A percentile compares a stretch with the other conserved stretches of the same genome.
These are phyloP conservation scores for Harrya chromipes DNA, from an alignment of 768 basidiomycete species.

Conservation along the genomic window DNA sequence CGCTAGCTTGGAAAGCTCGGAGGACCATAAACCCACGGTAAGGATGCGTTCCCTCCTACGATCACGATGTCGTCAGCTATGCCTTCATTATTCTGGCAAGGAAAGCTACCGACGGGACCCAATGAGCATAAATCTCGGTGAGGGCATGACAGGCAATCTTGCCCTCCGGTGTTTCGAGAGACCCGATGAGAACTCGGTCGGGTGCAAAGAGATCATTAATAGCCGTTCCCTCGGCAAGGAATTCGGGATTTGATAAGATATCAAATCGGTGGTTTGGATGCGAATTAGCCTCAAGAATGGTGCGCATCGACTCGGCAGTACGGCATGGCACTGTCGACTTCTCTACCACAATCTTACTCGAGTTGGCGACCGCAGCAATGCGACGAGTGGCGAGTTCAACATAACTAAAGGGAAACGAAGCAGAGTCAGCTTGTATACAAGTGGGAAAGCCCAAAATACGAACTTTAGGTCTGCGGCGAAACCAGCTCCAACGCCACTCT, in stretches of 20 bases:
- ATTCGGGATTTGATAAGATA: constrained; percentile 99
- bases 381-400: constrained; percentile 96
- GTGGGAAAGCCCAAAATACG: constrained; percentile 29
- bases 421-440: constrained; percentile 5
- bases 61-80: constrained; percentile 1
- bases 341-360: constrained; percentile 97
- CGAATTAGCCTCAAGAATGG: constrained; percentile 98
- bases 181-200: constrained; percentile 97
- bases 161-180: constrained; percentile 86
- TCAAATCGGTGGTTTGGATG: constrained; percentile 89
- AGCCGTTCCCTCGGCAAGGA: constrained; percentile 97
- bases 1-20: constrained; percentile 96
- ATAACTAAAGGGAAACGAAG: constrained; percentile 54
- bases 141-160: constrained; percentile 75
- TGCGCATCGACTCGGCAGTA: constrained; percentile 99
- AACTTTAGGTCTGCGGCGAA: constrained; percentile 99
- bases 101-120: constrained; percentile 76
- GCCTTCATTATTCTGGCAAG: background rate
- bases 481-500: constrained; percentile 94
- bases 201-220: constrained; percentile 84
- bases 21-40: constrained; percentile 97
- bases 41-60: constrained; percentile 71
- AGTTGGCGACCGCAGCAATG: constrained; percentile 86
- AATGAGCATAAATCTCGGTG: constrained; percentile 85
- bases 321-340: constrained; percentile 99